Evolutionary conservation across 176 grass and related monocot species (phyloP).

Genomic region (Poa annua): DNA sequence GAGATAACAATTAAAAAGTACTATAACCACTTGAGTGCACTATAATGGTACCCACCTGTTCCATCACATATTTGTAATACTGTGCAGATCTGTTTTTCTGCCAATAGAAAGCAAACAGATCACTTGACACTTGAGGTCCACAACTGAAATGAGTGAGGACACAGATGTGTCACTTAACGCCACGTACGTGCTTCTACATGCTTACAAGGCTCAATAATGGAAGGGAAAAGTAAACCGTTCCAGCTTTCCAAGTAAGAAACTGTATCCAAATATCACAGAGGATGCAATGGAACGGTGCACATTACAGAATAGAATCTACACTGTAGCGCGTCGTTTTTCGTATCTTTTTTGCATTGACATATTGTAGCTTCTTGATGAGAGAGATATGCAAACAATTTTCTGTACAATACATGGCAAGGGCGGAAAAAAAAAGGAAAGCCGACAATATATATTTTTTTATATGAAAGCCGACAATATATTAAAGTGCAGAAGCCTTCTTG

Average conservation of each 20-base stretch:
- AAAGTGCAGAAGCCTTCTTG: constrained; percentile 57
- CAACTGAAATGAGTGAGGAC: neutral
- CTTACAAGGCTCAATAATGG: neutral
- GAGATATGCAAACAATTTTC: neutral
- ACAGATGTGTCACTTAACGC: neutral
- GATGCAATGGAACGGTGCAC: neutral
- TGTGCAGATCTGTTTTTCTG: neutral
- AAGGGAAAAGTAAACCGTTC: neutral
- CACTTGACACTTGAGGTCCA: neutral
- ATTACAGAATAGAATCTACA: neutral
- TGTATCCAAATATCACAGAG: constrained; percentile 18
- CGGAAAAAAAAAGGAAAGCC: neutral
- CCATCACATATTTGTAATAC: neutral
- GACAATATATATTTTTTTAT: neutral
- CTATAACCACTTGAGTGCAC: neutral
- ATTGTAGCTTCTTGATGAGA: neutral
- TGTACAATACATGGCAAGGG: constrained; percentile 20
- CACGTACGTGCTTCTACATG: neutral
- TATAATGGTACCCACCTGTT: neutral
- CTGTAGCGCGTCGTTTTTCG: neutral
- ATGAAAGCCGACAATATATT: neutral
- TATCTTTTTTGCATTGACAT: no score
- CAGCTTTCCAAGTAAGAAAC: neutral
- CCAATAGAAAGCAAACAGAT: neutral
- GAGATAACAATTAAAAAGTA: neutral